Base-by-base conservation (phyloP, 1,139 yeast genomes). In the Pichia sp. region DNA sequence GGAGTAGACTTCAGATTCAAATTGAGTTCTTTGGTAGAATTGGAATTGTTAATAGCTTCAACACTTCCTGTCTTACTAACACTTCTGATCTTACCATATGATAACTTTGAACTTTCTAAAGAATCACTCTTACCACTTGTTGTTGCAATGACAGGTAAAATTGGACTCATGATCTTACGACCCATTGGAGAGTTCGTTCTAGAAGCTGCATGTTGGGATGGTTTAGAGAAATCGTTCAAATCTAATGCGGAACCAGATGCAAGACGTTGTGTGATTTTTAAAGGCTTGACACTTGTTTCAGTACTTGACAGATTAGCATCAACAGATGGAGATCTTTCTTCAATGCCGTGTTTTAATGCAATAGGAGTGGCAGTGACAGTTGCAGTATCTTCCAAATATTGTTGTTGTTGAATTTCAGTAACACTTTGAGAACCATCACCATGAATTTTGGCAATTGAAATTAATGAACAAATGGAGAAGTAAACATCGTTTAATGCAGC, bases 401-500 rank as follows among this genome's bases (percentile, higher is more conserved):
- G 24, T 11, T 31, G 24, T 14, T 15, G 18, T 31, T 38, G 14
- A 4, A 30, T 19, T 10, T 38, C 34, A 28, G 21, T 15, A 12
- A 37, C 41, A 30, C 32, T 32, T 9, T 38, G 17, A 28, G 43
- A 10, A 33, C 46, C 46, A 11, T 50, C 52, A 42, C 83, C 50
- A 32, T 51, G 53, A 43, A 85, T 69, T 60, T 81, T 85, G 30
- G 77, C 81, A 7, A 73, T 68, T 28, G 79, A 71, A 28, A 86
- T 67, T 50, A 87, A 73, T 56, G 87, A 95, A 60, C 91, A 82
- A 14, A 89, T 76, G 1, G 90, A 75, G 58, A 83, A 84, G 14
- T 83, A 75, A 40, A 91, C 69, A 60, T 90, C 96, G 32, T 88
- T 78, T 11, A 89, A 71, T 0, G 97, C 85, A 22, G 91, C 81